Conservation (phyloP, 805 yeast species). For the Scheffersomyces stipitis region DNA sequence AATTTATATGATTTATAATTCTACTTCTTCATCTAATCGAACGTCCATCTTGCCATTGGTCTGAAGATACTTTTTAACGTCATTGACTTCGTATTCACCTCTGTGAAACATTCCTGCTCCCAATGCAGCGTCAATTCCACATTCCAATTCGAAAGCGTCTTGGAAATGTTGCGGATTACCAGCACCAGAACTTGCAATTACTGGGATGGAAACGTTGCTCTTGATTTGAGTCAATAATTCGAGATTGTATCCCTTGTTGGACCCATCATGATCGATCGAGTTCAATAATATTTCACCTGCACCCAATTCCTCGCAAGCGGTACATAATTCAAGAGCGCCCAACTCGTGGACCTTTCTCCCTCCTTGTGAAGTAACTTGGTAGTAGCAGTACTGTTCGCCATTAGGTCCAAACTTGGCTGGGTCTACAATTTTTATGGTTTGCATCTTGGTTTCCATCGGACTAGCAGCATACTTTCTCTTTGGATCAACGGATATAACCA, state of each 20-base stretch:
- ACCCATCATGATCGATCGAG: conserved; percentile 96
- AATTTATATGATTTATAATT: conserved; percentile 13
- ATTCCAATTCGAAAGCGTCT: conserved; percentile 73
- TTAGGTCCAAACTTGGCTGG: conserved; percentile 67
- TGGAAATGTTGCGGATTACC: conserved; percentile 90
- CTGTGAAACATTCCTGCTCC: conserved; percentile 99
- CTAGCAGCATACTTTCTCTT: conserved; percentile 73
- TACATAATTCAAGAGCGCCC: conserved; percentile 87
- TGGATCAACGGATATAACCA: conserved; percentile 97
- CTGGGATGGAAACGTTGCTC: conserved; percentile 77
- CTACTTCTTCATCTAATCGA: conserved; percentile 53
- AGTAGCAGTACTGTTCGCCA: conserved; percentile 88
- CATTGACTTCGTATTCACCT: conserved; percentile 83
- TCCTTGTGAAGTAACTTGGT: conserved; percentile 94
- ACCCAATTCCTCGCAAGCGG: conserved; percentile 88
- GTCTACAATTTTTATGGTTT: conserved; percentile 57
- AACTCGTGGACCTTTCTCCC: conserved; percentile 85
- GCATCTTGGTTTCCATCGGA: conserved; percentile 62
- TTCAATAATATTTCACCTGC: conserved; percentile 94
- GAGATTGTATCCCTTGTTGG: conserved; percentile 90
- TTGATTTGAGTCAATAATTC: conserved; percentile 83
- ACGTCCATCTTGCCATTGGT: conserved; percentile 61
- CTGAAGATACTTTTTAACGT: conserved; percentile 71
- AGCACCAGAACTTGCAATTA: conserved; percentile 97
- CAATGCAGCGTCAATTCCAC: conserved; percentile 91